Evolutionary conservation across 805 yeast species (phyloP).

Genomic region (Saccharomycopsis sp.): DNA sequence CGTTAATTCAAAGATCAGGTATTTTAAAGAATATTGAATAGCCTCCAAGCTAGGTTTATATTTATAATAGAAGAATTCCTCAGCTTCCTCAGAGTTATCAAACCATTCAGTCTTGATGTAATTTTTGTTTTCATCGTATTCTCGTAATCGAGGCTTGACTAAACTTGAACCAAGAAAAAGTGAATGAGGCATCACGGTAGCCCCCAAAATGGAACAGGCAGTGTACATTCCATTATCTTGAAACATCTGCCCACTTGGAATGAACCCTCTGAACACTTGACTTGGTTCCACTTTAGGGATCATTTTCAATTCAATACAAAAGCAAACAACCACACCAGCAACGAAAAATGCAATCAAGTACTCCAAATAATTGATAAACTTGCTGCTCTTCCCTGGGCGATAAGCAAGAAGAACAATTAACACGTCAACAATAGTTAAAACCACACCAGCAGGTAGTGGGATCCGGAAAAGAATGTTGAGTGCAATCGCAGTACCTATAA

Average conservation of each 20-base stretch:
- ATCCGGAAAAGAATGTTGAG: slow-evolving; percentile 66
- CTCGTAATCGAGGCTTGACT: slow-evolving; percentile 78
- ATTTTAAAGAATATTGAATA: slow-evolving; percentile 62
- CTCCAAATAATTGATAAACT: slow-evolving; percentile 69
- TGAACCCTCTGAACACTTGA: slow-evolving; percentile 26
- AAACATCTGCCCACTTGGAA: slow-evolving; percentile 37
- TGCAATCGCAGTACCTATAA: slow-evolving; percentile 87
- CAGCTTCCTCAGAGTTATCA: slow-evolving; percentile 24
- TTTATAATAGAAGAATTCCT: slow-evolving; percentile 35
- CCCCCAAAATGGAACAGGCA: slow-evolving; percentile 80
- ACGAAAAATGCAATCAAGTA: slow-evolving; percentile 66
- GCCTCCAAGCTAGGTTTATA: slow-evolving; percentile 73
- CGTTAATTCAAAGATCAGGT: slow-evolving; percentile 64
- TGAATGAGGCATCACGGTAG: slow-evolving; percentile 94
- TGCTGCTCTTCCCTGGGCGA: slow-evolving; percentile 66
- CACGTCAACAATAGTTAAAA: slow-evolving; percentile 75
- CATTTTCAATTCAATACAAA: slow-evolving; percentile 61
- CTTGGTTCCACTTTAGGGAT: slow-evolving; percentile 39
- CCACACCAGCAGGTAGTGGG: slow-evolving; percentile 73
- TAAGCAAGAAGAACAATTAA: slow-evolving; percentile 74
- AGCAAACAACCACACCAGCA: slow-evolving; percentile 68
- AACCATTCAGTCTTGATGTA: slow-evolving; percentile 8
- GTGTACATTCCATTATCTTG: slow-evolving; percentile 61
- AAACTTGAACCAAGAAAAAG: slow-evolving; percentile 82
- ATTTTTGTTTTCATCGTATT: slow-evolving; percentile 39